Evolutionary conservation across 306 rosid genomes (phyloP).

Genomic region (Amphicarpaea edgeworthii): DNA sequence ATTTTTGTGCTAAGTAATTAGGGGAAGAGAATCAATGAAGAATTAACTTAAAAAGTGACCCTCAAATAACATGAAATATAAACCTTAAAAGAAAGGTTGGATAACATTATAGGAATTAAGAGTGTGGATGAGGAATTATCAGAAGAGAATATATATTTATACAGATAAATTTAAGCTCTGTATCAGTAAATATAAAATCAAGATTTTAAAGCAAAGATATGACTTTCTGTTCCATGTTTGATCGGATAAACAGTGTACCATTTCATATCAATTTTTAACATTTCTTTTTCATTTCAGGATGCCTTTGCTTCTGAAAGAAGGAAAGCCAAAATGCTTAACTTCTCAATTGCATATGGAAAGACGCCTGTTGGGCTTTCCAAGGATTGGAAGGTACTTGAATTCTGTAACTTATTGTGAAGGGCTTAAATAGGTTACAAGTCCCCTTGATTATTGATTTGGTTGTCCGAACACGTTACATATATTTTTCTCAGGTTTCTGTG

Average conservation of each 20-base stretch:
- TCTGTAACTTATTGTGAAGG: constrained; percentile 25
- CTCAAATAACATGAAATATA: too few species aligned
- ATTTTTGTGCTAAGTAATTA: background rate
- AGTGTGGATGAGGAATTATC: background rate
- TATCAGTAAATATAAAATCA: background rate
- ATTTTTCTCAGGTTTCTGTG: constrained; percentile 74
- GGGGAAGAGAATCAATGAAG: constrained; percentile 12
- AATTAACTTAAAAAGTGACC: background rate
- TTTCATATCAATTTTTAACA: constrained; percentile 3
- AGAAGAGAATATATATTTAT: background rate
- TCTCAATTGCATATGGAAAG: constrained; percentile 97
- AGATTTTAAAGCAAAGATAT: constrained; percentile 11
- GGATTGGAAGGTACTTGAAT: constrained; percentile 89
- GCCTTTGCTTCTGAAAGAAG: constrained; percentile 93
- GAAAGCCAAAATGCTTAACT: constrained; percentile 98
- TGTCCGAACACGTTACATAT: constrained; percentile 12
- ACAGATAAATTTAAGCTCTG: background rate
- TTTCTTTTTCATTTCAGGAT: constrained; percentile 63
- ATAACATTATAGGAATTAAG: background rate
- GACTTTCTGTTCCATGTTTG: background rate
- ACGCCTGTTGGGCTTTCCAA: constrained; percentile 89
- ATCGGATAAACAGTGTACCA: constrained; percentile 5
- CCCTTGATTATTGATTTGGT: constrained; percentile 30
- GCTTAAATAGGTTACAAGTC: background rate
- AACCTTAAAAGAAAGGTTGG: background rate